Conservation (phyloP, 78 protist species). For the Guillardia theta region DNA sequence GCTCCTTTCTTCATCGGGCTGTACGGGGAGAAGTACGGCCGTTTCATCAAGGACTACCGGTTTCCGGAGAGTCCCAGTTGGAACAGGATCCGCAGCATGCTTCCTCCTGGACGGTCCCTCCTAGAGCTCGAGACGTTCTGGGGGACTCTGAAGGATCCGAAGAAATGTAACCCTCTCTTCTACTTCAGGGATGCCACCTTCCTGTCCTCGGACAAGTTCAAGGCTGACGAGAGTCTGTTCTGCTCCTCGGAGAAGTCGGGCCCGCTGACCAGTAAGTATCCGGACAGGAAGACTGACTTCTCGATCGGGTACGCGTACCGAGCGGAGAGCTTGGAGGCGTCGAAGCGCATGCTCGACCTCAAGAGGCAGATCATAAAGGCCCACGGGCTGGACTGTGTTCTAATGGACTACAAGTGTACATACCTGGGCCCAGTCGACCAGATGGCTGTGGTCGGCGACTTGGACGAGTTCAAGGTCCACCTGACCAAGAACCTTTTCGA, state of each 20-base stretch:
- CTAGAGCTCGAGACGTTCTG: constrained; percentile 7
- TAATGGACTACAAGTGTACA: neutral
- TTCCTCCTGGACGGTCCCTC: neutral
- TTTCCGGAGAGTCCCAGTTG: neutral
- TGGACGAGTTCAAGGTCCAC: neutral
- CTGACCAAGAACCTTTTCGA: neutral
- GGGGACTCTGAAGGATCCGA: neutral
- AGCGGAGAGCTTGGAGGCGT: neutral
- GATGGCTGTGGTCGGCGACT: neutral
- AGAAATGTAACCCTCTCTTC: neutral
- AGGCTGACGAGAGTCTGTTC: neutral
- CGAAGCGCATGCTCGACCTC: neutral
- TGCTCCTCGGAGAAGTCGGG: neutral
- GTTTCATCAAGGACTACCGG: neutral
- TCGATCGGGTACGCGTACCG: neutral
- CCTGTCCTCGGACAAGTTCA: neutral
- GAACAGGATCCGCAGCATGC: neutral
- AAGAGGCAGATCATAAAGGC: neutral
- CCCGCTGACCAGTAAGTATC: neutral
- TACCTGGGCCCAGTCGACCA: neutral
- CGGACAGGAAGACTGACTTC: neutral
- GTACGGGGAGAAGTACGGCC: neutral
- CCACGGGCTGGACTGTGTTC: neutral
- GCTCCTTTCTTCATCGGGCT: neutral
- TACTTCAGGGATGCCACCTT: neutral